These are phyloP conservation scores for Nemania abortiva DNA, from an alignment of 2,329 filamentous ascomycete species.

Conservation along the genomic window DNA sequence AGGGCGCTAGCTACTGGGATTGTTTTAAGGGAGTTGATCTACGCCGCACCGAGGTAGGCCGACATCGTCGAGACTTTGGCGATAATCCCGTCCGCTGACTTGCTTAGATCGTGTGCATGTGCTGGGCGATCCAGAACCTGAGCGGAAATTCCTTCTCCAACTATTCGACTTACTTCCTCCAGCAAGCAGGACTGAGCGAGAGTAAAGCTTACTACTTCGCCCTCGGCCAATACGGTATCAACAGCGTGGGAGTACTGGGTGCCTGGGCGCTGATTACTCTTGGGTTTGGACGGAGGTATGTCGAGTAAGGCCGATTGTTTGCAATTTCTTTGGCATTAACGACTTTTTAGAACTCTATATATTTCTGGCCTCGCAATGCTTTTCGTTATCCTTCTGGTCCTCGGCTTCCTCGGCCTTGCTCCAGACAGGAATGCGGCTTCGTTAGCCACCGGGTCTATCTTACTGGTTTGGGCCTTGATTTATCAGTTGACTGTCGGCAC, in stretches of 20 bases:
- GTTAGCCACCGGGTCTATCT: slow-evolving; percentile 84
- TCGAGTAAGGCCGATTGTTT: slow-evolving; percentile 11
- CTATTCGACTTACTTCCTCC: slow-evolving; percentile 73
- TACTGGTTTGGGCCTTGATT: slow-evolving; percentile 83
- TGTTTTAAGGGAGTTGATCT: slow-evolving; percentile 85
- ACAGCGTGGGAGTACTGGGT: slow-evolving; percentile 84
- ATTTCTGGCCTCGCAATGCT: slow-evolving; percentile 80
- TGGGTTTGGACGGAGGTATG: slow-evolving; percentile 76
- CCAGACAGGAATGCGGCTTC: slow-evolving; percentile 73
- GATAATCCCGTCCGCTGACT: slow-evolving; percentile 22
- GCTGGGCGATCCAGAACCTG: slow-evolving; percentile 73
- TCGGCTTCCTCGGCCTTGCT: slow-evolving; percentile 86
- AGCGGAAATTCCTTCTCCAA: slow-evolving; percentile 74
- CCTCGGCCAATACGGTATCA: slow-evolving; percentile 75
- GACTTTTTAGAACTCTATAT: slow-evolving; percentile 69
- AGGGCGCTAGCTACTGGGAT: slow-evolving; percentile 80
- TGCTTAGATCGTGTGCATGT: slow-evolving; percentile 69
- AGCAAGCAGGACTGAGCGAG: slow-evolving; percentile 67
- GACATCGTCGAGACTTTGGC: neutral
- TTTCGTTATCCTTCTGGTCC: slow-evolving; percentile 80
- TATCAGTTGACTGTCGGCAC: slow-evolving; percentile 92
- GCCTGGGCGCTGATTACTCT: slow-evolving; percentile 84
- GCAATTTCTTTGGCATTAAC: slow-evolving; percentile 49
- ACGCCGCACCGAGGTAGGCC: slow-evolving; percentile 78
- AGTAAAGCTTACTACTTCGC: slow-evolving; percentile 68